Percentiles rank a stretch among this genome's conserved stretches.
These are phyloP conservation scores for Colletotrichum limetticola DNA, from an alignment of 2,329 filamentous ascomycete species.

Conservation along the genomic window DNA sequence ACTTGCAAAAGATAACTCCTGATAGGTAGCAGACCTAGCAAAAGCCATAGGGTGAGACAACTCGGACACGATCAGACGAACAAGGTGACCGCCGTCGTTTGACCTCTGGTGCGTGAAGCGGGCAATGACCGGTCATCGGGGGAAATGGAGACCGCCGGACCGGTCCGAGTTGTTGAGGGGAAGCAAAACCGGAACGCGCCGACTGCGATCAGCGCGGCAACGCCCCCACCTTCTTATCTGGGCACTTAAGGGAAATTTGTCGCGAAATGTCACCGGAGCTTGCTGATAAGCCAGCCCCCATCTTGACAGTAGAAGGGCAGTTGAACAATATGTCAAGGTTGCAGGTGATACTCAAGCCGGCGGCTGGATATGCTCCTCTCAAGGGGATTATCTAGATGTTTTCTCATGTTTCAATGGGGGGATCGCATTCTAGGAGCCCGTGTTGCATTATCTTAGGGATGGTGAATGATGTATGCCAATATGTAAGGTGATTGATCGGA, in stretches of 20 bases:
- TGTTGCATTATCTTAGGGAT: too few species aligned
- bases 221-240: neutral
- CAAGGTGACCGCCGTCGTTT: neutral
- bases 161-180: neutral
- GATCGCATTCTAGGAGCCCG: too few species aligned
- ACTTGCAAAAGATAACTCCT: too few species aligned
- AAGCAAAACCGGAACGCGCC: neutral
- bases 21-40: too few species aligned
- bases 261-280: neutral
- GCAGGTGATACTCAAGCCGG: too few species aligned
- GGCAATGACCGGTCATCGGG: neutral
- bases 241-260: too few species aligned
- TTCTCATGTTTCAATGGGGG: too few species aligned
- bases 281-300: neutral
- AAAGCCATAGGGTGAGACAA: neutral
- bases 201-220: neutral
- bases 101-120: neutral
- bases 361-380: too few species aligned
- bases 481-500: too few species aligned
- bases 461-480: too few species aligned
- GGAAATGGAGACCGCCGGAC: neutral
- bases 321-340: too few species aligned
- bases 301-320: neutral
- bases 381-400: too few species aligned
- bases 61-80: neutral